Evolutionary conservation across 1,284 basidiomycete genomes (phyloP), one percentile per base, ranked within the genome.

Genomic region (Exobasidium cylindrosporum): DNA sequence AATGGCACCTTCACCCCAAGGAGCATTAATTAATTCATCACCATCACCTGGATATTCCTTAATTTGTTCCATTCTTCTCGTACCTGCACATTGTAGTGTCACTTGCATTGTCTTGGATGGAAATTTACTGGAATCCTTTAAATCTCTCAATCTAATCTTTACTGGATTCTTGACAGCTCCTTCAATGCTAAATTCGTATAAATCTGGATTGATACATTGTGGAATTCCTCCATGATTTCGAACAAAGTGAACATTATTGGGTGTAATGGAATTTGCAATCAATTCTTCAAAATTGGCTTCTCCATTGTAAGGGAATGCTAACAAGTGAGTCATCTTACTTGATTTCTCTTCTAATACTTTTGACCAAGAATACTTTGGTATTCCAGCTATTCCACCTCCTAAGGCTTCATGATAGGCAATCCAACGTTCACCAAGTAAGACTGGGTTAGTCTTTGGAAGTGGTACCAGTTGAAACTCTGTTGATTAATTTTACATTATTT

Each of bases 41-140:
- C 49, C 49, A 14, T 53, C n/a, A 28, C 49, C 49, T 31, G 49
- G 49, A 31, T 53, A 53, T 14, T 21, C 17, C n/a, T 17, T 24
- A 31, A 53, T 53, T 31, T 53, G 49, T 31, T 53, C 49, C n/a
- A 53, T 53, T 3, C 49, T 2, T 3, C 49, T 2, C 24, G 49
- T 53, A n/a, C 49, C 49, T 17, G n/a, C n/a, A n/a, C 49, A 53
- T 31, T 53, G 49, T n/a, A 53, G 24, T 17, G 49, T 53, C n/a
- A 53, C 49, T 17, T 17, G n/a, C 28, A 53, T 17, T 14, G n/a
- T 53, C 4, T 24, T 17, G 17, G n/a, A 24, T 3, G 49, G 49
- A 17, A 53, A 53, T 53, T 53, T 3, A 3, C 28, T 28, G 3
- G 49, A 24, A 53, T 53, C 49, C n/a, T 31, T 28, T 4, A 53